A percentile compares a stretch with the other conserved stretches of the same genome.
phyloP scores from a whole-genome alignment of 2,329 filamentous ascomycete species.

The Diaporthe citriasiana region DNA sequence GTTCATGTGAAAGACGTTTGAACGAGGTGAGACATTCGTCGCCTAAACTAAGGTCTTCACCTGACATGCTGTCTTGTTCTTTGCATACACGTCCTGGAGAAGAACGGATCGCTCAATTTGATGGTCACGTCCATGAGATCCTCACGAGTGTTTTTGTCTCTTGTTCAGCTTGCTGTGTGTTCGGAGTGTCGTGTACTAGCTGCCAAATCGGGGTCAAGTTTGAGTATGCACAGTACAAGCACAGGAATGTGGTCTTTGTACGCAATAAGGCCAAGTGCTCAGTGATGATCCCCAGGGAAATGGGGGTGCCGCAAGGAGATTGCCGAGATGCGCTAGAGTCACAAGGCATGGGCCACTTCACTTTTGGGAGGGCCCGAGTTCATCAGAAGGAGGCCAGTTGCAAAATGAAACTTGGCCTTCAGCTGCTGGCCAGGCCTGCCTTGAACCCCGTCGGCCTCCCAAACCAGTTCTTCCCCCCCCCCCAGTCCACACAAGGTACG shows the following conservation, averaged over 20 bases:
- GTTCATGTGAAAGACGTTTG: slow-evolving; percentile 26
- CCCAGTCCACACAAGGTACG: slow-evolving; percentile 19
- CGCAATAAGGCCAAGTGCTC: background rate
- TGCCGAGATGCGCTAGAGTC: slow-evolving; percentile 36
- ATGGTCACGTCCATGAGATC: background rate
- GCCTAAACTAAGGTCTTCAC: background rate
- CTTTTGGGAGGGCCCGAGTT: slow-evolving; percentile 29
- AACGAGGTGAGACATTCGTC: slow-evolving; percentile 12
- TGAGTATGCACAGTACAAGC: background rate
- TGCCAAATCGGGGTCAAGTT: background rate
- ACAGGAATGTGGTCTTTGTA: background rate
- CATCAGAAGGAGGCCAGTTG: slow-evolving; percentile 30
- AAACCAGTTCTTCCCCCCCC: slow-evolving; percentile 28
- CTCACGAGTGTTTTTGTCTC: no score
- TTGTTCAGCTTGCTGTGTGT: background rate
- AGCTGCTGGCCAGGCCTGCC: slow-evolving; percentile 26
- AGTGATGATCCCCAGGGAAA: slow-evolving; percentile 34
- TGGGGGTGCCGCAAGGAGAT: slow-evolving; percentile 33
- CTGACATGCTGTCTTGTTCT: slow-evolving; percentile 1
- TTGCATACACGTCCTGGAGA: background rate
- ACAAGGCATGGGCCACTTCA: slow-evolving; percentile 27
- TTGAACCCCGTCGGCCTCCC: slow-evolving; percentile 18
- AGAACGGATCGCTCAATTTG: background rate
- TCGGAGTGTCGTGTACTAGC: background rate
- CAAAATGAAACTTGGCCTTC: slow-evolving; percentile 40